A percentile compares a stretch with the other conserved stretches of the same genome.
Conservation (phyloP, 148 eudicot genomes). For the Rhododendron molle region DNA sequence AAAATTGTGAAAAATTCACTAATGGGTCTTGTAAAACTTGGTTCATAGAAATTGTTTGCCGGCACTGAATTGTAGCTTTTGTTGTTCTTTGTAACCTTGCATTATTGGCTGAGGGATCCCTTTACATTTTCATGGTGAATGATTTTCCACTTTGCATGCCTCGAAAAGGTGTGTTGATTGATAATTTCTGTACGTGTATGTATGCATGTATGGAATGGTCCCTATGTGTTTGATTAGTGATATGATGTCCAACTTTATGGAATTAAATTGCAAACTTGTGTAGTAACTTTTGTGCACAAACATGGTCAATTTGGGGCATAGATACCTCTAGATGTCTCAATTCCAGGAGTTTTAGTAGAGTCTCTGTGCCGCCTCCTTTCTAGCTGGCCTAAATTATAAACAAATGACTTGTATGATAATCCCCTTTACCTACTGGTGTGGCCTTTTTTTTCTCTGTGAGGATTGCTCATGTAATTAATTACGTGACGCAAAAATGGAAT, state of each 20-base stretch:
- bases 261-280: conserved; percentile 2
- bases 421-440: neutral
- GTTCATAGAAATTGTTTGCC: neutral
- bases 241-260: conserved; percentile 25
- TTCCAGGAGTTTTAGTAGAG: conserved; percentile 17
- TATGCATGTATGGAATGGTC: neutral
- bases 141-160: neutral
- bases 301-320: conserved; percentile 1
- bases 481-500: neutral
- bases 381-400: conserved; percentile 1
- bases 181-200: neutral
- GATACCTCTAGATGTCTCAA: conserved; percentile 19
- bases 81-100: neutral
- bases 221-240: conserved; percentile 10
- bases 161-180: neutral
- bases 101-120: neutral
- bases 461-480: neutral
- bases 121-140: neutral
- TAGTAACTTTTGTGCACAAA: conserved; percentile 12
- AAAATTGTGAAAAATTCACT: neutral
- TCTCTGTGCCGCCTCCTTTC: neutral
- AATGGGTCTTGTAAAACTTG: neutral
- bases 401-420: neutral
- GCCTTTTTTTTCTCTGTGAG: no score
- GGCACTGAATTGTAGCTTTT: neutral